A percentile compares a stretch with the other conserved stretches of the same genome.
phyloP scores from a whole-genome alignment of 805 yeast species.

The Candida dendrica region DNA sequence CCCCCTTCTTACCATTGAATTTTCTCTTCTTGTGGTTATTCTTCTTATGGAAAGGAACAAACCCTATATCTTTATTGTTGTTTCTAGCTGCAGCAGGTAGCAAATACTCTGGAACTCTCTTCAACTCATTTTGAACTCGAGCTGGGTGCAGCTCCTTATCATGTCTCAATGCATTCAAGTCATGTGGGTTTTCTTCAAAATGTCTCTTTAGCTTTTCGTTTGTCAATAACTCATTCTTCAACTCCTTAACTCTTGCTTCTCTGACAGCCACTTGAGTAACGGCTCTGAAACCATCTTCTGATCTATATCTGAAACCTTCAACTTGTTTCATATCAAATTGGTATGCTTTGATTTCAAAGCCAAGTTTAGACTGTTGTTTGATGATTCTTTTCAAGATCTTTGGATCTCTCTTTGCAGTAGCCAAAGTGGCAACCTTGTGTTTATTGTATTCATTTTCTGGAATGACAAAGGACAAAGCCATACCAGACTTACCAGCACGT shows the following conservation, averaged over 20 bases:
- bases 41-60: slow-evolving; percentile 63
- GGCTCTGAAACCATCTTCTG: slow-evolving; percentile 95
- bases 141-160: slow-evolving; percentile 84
- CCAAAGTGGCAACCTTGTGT: slow-evolving; percentile 71
- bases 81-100: slow-evolving; percentile 72
- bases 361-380: slow-evolving; percentile 66
- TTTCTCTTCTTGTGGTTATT: slow-evolving; percentile 35
- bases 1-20: slow-evolving; percentile 23
- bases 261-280: slow-evolving; percentile 84
- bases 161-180: slow-evolving; percentile 80
- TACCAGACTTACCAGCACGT: slow-evolving; percentile 93
- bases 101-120: slow-evolving; percentile 87
- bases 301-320: slow-evolving; percentile 92
- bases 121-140: slow-evolving; percentile 77
- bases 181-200: slow-evolving; percentile 96
- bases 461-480: slow-evolving; percentile 88
- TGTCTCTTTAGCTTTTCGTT: slow-evolving; percentile 89
- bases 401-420: slow-evolving; percentile 76
- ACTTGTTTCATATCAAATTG: slow-evolving; percentile 87
- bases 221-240: slow-evolving; percentile 77
- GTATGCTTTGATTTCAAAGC: slow-evolving; percentile 76
- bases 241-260: slow-evolving; percentile 87
- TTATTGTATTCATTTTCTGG: slow-evolving; percentile 79
- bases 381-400: slow-evolving; percentile 71
- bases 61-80: slow-evolving; percentile 49